Conservation (phyloP, 2,329 filamentous ascomycete species). For the Lachnellula suecica region DNA sequence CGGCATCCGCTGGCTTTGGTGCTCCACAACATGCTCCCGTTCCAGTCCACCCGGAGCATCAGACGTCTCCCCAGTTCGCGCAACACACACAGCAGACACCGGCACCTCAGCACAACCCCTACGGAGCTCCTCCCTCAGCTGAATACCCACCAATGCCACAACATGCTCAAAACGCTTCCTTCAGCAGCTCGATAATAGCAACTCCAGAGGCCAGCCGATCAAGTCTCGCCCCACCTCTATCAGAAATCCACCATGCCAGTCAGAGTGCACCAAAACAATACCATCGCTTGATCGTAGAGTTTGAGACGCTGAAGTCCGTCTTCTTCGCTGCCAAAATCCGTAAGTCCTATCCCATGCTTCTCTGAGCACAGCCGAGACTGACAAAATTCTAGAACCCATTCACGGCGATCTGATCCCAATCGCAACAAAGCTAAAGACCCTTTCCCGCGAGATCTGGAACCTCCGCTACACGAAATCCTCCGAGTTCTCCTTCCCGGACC, state of each 20-base stretch:
- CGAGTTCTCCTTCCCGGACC: conserved; percentile 3
- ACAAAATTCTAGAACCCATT: conserved; percentile 1
- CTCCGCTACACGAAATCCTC: conserved; percentile 2
- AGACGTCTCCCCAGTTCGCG: background rate
- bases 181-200: background rate
- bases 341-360: background rate
- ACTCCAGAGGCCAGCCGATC: background rate
- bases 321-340: conserved; percentile 8
- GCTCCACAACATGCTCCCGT: background rate
- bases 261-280: background rate
- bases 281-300: conserved; percentile 9
- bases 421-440: conserved; percentile 6
- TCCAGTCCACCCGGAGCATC: background rate
- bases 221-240: background rate
- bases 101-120: background rate
- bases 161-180: background rate
- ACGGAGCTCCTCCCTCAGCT: background rate
- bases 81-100: background rate
- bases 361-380: background rate
- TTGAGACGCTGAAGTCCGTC: conserved; percentile 6
- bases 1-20: background rate
- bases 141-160: background rate
- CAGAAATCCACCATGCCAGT: background rate
- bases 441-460: conserved; percentile 9
- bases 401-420: conserved; percentile 6